Base-by-base conservation (phyloP, 208 protist genomes). In the Phytomonas francai region DNA sequence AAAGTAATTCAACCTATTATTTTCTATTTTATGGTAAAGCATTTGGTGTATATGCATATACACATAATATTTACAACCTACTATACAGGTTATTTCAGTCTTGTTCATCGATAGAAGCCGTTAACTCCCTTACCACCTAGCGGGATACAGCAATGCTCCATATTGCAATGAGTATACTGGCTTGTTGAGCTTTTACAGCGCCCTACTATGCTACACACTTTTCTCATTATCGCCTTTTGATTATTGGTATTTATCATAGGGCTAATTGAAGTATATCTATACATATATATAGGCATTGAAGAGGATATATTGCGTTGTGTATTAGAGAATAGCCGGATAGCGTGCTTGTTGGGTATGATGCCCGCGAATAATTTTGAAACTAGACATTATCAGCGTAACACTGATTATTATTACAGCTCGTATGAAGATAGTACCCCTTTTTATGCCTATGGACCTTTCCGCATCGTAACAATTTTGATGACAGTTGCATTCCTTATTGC, bases 381-480 rank as follows among this genome's bases (percentile, higher is more conserved):
- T 45, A 45, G 39, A 45, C 39, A 45, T 45, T 45, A 45, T 45
- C 12, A 45, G 39, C 39, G 39, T 14, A 7, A 16, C 39, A 45
- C 30, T 57, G 29, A 66, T 36, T 25, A 73, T 39, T 32, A 73
- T 62, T 57, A 74, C 6, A 66, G 57, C 22, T 22, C 29, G 25
- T 28, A 70, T 32, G 70, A 36, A 61, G 11, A 61, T 36, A 61
- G 22, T 49, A 16, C 45, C 30, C 67, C n/a, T n/a, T 84, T 83
- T 68, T 70, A 72, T 59, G 25, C 54, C 32, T 84, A 79, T 34
- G 81, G 81, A 4, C 79, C 85, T 4, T 85, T 86, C 61, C 75
- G 70, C 14, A 4, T 86, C 19, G 68, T 84, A 6, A 74, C 80
- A 6, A 73, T 80, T 49, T 11, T 86, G 32, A 88, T 88, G 82